Evolutionary conservation across 306 rosid genomes (phyloP).

Genomic region (Medicago ruthenica): DNA sequence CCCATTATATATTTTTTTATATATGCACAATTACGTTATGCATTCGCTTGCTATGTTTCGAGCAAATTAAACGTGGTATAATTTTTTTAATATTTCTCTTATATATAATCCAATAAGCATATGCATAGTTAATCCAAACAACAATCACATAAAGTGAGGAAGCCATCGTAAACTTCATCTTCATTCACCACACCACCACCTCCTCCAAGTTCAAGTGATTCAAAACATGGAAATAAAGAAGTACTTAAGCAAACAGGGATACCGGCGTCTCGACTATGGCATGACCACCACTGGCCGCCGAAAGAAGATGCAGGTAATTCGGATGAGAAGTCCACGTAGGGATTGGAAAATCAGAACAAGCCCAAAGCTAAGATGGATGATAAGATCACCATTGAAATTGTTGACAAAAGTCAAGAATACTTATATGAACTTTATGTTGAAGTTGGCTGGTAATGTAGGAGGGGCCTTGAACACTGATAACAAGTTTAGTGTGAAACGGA

Average conservation of each 20-base stretch:
- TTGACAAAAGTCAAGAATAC: slow-evolving; percentile 46
- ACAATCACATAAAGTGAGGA: background rate
- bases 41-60: background rate
- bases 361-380: slow-evolving; percentile 46
- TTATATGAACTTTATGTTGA: slow-evolving; percentile 55
- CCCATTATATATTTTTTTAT: background rate
- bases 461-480: slow-evolving; percentile 37
- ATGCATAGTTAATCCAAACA: background rate
- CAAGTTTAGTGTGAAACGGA: slow-evolving; percentile 41
- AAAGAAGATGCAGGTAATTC: slow-evolving; percentile 37
- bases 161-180: background rate
- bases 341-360: slow-evolving; percentile 48
- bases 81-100: too few species aligned
- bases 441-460: slow-evolving; percentile 21
- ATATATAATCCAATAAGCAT: background rate
- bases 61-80: background rate
- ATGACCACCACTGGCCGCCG: background rate
- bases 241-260: slow-evolving; percentile 40
- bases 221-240: slow-evolving; percentile 52
- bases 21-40: background rate
- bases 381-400: slow-evolving; percentile 55
- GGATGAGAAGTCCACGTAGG: slow-evolving; percentile 40
- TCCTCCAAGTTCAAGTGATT: background rate
- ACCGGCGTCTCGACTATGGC: slow-evolving; percentile 45
- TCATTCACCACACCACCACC: background rate